These are phyloP conservation scores for Dendrobium huoshanense DNA, from an alignment of 106 monocot genomes.

Conservation along the genomic window DNA sequence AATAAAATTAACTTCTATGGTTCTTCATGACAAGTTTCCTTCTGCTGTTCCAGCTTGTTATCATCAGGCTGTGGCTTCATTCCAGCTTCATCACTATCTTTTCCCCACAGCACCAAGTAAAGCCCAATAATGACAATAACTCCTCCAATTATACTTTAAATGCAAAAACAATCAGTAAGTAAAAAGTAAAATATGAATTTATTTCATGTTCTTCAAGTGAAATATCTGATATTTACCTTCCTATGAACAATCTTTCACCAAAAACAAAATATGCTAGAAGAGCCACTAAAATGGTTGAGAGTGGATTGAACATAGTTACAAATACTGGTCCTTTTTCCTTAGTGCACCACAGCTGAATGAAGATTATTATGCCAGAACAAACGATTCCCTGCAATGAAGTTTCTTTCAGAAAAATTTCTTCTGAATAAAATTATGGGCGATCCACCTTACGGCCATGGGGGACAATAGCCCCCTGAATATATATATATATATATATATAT, in stretches of 20 bases:
- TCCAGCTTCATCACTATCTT: conserved; percentile 40
- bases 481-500: no score
- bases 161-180: neutral
- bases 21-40: neutral
- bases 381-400: conserved; percentile 1
- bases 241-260: conserved; percentile 63
- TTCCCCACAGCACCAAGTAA: conserved; percentile 76
- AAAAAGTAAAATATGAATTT: neutral
- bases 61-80: neutral
- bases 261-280: conserved; percentile 65
- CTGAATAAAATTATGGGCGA: neutral
- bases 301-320: conserved; percentile 93
- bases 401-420: neutral
- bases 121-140: conserved; percentile 59
- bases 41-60: neutral
- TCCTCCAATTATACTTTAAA: conserved; percentile 79
- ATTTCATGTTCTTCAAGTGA: neutral
- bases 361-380: conserved; percentile 62
- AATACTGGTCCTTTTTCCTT: conserved; percentile 84
- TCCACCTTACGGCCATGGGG: no score
- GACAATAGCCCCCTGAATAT: no score
- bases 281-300: conserved; percentile 66
- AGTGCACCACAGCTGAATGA: conserved; percentile 79
- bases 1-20: neutral
- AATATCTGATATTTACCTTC: conserved; percentile 41